Percentiles rank a stretch among this genome's conserved stretches.
Evolutionary conservation across 73 alveolate species (phyloP).

Genomic region (Paramecium pentaurelia): DNA sequence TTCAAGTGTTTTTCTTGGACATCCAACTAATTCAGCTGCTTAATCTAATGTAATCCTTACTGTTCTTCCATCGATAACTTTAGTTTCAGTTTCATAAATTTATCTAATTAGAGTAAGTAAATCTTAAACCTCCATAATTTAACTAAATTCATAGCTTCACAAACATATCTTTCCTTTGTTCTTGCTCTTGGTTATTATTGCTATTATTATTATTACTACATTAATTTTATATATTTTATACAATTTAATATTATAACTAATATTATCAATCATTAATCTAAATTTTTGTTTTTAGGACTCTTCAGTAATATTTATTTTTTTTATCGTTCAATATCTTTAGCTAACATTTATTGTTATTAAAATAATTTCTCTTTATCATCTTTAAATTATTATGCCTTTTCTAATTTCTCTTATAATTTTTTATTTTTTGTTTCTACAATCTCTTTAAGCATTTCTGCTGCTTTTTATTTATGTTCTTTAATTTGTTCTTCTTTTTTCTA

Average conservation of each 20-base stretch:
- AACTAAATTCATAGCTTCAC: constrained; percentile 31
- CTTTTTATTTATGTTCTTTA: background rate
- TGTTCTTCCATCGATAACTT: constrained; percentile 20
- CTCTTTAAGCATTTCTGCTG: background rate
- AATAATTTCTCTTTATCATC: background rate
- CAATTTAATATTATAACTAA: background rate
- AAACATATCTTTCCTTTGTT: constrained; percentile 31
- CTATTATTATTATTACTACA: background rate
- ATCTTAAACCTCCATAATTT: background rate
- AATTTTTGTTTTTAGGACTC: background rate
- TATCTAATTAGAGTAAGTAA: background rate
- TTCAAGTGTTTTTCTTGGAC: constrained; percentile 56
- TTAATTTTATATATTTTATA: background rate
- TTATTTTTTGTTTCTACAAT: background rate
- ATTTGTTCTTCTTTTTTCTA: background rate
- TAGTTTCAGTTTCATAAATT: background rate
- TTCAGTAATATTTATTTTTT: background rate
- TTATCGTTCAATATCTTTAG: background rate
- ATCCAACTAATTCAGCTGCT: constrained; percentile 59
- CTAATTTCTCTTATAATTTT: background rate
- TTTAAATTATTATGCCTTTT: background rate
- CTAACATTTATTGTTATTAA: background rate
- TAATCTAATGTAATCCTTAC: constrained; percentile 42
- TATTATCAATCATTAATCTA: background rate
- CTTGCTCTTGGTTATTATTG: constrained; percentile 9